Evolutionary conservation across 1,284 basidiomycete species (phyloP).

Genomic region (Rhodofomes roseus): DNA sequence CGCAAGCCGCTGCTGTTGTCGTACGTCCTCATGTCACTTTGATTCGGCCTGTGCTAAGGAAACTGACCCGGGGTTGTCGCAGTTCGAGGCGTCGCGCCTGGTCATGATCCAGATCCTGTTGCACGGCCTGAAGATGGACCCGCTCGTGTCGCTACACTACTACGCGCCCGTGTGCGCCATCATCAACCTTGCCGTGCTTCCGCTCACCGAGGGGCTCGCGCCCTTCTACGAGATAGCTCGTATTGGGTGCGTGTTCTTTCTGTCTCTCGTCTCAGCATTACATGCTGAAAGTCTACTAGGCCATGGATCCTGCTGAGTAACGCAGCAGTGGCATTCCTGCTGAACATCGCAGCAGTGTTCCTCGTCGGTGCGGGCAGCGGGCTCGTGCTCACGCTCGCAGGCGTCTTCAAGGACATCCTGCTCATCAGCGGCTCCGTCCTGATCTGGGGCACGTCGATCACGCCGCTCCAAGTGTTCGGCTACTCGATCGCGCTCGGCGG

Average conservation of each 20-base stretch:
- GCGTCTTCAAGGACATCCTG: conserved; percentile 94
- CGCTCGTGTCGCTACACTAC: conserved; percentile 93
- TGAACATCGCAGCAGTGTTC: conserved; percentile 95
- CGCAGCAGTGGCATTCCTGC: conserved; percentile 83
- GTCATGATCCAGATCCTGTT: conserved; percentile 97
- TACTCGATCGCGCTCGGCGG: conserved; percentile 83
- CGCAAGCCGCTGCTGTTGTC: conserved; percentile 77
- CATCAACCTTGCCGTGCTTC: conserved; percentile 83
- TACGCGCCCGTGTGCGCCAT: conserved; percentile 93
- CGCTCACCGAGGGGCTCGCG: conserved; percentile 87
- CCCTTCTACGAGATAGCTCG: conserved; percentile 78
- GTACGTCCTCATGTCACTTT: conserved; percentile 38
- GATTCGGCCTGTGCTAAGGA: not conserved
- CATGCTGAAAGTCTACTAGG: too few relatives aligned
- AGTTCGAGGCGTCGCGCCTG: conserved; percentile 87
- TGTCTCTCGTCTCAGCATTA: not conserved
- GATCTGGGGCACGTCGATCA: conserved; percentile 78
- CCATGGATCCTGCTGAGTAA: conserved; percentile 81
- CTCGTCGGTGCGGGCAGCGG: conserved; percentile 87
- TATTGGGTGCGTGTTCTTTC: conserved; percentile 40
- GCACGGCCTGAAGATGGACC: conserved; percentile 97
- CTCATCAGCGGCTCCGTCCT: conserved; percentile 88
- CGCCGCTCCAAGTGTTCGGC: conserved; percentile 83
- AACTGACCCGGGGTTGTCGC: conserved; percentile 8
- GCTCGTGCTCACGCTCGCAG: conserved; percentile 88